Base-by-base conservation (phyloP, 495 filamentous ascomycete species). In the Penicillium odoratum region DNA sequence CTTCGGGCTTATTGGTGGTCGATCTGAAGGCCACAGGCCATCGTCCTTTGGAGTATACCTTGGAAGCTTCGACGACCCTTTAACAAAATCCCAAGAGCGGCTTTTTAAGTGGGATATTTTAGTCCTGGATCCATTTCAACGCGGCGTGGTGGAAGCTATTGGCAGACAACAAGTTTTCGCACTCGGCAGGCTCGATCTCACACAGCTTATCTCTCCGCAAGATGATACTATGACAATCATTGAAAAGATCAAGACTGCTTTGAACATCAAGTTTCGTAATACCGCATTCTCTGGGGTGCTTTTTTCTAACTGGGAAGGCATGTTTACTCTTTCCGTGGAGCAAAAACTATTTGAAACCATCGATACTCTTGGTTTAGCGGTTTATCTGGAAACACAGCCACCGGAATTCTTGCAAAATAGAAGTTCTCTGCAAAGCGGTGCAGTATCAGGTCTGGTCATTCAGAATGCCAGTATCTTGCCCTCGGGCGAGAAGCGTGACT, bases 21-120 rank as follows among this genome's bases (percentile, higher is more conserved):
- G 55, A 15, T 26, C 47, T 3, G 36, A 29, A 15, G 55, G 55
- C 25, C 61, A 57, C 28, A 78, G 78, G 53, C 76, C 77, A 7
- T 62, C 66, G 5, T 75, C 77, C 18, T 81, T 80, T 57, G 81
- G 80, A 9, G 74, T 81, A 15, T 82, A 80, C 53, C 65, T 83
- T 4, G 81, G 81, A 15, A 51, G 56, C 7, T 72, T 83, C 33
- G 60, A 56, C 13, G 61, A 61, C 29, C 74, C 75, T 10, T 66
- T 65, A 1, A 70, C 64, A 13, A 47, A 66, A 29, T 59, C 69
- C 8, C 68, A 81, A 55, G 43, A 61, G 40, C 63, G 56, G 7
- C 34, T 81, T 25, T 61, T 82, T 5, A 49, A 63, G 63, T 82
- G 76, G 77, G 78, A 83, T 52, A 59, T 78, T 15, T 50, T 82